These are phyloP conservation scores for Paxillus rubicundulus DNA, from an alignment of 768 basidiomycete genomes.

Conservation along the genomic window DNA sequence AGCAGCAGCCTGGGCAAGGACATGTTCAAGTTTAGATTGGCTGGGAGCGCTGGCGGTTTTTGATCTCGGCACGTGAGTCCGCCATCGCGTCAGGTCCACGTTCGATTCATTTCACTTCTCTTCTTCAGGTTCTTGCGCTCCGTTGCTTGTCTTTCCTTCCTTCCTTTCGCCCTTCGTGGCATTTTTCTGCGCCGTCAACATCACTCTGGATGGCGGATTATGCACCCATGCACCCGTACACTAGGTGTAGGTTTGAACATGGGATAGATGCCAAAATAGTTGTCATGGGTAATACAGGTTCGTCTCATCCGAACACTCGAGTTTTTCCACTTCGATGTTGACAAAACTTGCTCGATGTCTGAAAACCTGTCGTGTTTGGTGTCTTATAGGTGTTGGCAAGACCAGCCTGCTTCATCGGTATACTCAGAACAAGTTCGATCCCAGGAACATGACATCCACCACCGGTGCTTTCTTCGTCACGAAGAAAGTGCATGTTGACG, in stretches of 20 bases:
- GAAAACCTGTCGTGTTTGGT: constrained; percentile 1
- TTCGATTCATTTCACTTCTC: constrained; percentile 28
- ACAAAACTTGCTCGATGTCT: constrained; percentile 29
- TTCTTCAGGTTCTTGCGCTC: constrained; percentile 26
- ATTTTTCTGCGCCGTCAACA: constrained; percentile 22
- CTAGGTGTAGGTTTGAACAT: constrained; percentile 69
- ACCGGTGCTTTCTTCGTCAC: constrained; percentile 93
- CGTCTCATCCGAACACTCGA: constrained; percentile 20
- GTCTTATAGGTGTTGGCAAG: constrained; percentile 76
- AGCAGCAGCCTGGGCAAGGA: no score
- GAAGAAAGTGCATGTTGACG: constrained; percentile 85
- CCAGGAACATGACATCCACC: constrained; percentile 84
- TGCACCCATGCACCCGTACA: constrained; percentile 62
- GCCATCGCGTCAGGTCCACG: constrained; percentile 31
- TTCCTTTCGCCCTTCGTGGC: constrained; percentile 48
- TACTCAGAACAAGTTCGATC: constrained; percentile 87
- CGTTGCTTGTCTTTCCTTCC: constrained; percentile 31
- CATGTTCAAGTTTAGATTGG: not conserved
- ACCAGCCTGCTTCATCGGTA: constrained; percentile 89
- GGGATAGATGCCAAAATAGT: constrained; percentile 95
- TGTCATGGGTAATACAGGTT: constrained; percentile 82
- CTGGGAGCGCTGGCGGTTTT: not conserved
- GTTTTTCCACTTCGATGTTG: constrained; percentile 13
- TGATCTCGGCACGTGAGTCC: constrained; percentile 30
- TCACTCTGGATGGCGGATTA: constrained; percentile 52